A percentile compares a stretch with the other conserved stretches of the same genome.
These are phyloP conservation scores for Porphyra umbilicalis DNA, from an alignment of 31 red algal genomes.

Conservation along the genomic window DNA sequence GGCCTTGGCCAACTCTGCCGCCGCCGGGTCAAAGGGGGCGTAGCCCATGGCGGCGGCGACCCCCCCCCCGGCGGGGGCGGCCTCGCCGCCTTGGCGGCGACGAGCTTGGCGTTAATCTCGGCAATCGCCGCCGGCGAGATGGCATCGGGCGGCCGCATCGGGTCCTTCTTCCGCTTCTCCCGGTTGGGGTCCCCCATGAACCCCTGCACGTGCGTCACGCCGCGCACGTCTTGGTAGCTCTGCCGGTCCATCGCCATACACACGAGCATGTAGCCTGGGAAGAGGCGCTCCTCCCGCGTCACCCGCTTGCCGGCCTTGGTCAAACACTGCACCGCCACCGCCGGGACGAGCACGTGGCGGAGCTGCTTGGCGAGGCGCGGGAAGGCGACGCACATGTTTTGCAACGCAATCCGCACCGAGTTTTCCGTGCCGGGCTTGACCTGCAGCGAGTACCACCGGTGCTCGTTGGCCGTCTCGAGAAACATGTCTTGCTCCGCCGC, in stretches of 20 bases:
- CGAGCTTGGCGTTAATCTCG: background rate
- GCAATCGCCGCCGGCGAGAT: conserved; percentile 45
- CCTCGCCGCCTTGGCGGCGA: background rate
- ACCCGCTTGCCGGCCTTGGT: conserved; percentile 51
- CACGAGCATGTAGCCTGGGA: conserved; percentile 74
- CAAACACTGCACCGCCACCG: conserved; percentile 50
- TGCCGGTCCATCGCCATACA: conserved; percentile 57
- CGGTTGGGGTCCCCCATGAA: conserved; percentile 78
- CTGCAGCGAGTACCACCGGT: conserved; percentile 76
- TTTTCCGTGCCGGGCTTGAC: conserved; percentile 74
- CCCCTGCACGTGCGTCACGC: conserved; percentile 54
- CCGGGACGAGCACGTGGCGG: conserved; percentile 45
- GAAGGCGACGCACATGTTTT: conserved; percentile 28
- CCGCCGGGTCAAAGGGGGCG: background rate
- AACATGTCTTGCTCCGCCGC: background rate
- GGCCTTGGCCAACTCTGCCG: background rate
- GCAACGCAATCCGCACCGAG: conserved; percentile 41
- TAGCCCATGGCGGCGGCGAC: background rate
- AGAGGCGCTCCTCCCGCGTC: conserved; percentile 65
- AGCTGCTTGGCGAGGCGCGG: conserved; percentile 24
- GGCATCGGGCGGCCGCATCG: conserved; percentile 50
- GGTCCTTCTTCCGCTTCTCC: conserved; percentile 41
- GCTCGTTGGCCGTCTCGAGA: conserved; percentile 7
- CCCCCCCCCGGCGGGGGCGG: background rate
- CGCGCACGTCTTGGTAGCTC: conserved; percentile 50